A percentile compares a stretch with the other conserved stretches of the same genome.
phyloP scores from a whole-genome alignment of 805 yeast genomes.

The Candida montana region DNA sequence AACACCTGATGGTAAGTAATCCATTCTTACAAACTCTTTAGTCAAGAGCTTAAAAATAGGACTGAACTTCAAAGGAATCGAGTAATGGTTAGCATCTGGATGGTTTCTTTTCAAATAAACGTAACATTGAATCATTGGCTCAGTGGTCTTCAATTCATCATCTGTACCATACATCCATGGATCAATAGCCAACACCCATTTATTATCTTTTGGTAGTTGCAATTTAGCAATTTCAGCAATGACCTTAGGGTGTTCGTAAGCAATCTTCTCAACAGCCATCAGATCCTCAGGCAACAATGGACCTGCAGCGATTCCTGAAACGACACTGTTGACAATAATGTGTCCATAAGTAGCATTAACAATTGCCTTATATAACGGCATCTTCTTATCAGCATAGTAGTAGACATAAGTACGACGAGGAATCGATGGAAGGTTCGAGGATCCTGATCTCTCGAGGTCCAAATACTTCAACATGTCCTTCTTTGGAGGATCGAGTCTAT shows the following conservation, averaged over 20 bases:
- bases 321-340: conserved; percentile 48
- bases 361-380: conserved; percentile 63
- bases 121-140: conserved; percentile 66
- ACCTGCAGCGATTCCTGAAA: conserved; percentile 62
- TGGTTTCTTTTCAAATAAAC: conserved; percentile 69
- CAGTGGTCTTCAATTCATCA: conserved; percentile 24
- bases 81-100: conserved; percentile 69
- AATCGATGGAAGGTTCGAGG: conserved; percentile 41
- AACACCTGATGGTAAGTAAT: conserved; percentile 65
- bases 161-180: conserved; percentile 89
- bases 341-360: conserved; percentile 60
- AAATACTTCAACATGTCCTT: conserved; percentile 59
- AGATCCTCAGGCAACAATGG: conserved; percentile 68
- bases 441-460: conserved; percentile 60
- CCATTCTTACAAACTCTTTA: conserved; percentile 61
- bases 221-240: conserved; percentile 62
- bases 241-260: conserved; percentile 51
- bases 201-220: conserved; percentile 48
- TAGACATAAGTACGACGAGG: conserved; percentile 65
- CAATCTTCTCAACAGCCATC: conserved; percentile 44
- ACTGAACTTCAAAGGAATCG: conserved; percentile 65
- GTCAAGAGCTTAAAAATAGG: conserved; percentile 66
- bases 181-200: conserved; percentile 47
- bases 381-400: conserved; percentile 50
- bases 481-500: conserved; percentile 76